phyloP scores from a whole-genome alignment of 1,139 yeast genomes.

The Suhomyces ambrosiae region DNA sequence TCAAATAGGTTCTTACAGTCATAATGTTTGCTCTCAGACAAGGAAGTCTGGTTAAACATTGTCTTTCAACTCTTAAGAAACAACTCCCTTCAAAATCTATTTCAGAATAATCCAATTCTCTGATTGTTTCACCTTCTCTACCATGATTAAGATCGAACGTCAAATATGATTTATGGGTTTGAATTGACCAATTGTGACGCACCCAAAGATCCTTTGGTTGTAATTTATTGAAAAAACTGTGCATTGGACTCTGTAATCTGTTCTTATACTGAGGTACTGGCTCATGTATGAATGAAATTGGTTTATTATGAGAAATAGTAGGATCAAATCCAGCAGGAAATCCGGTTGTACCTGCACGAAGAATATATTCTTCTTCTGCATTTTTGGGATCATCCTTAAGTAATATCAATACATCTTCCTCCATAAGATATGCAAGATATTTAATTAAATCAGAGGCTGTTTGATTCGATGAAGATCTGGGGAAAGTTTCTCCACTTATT shows the following conservation, averaged over 20 bases:
- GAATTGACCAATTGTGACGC: conserved; percentile 47
- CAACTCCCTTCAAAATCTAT: conserved; percentile 42
- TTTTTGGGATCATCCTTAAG: conserved; percentile 38
- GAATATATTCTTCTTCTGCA: conserved; percentile 36
- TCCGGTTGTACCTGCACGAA: conserved; percentile 40
- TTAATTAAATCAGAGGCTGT: conserved; percentile 25
- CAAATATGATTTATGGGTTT: conserved; percentile 34
- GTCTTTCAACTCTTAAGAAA: conserved; percentile 45
- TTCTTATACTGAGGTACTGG: conserved; percentile 46
- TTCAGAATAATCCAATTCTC: conserved; percentile 26
- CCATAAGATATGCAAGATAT: conserved; percentile 33
- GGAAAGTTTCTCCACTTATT: conserved; percentile 34
- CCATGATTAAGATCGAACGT: conserved; percentile 37
- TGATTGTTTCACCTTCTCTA: conserved; percentile 31
- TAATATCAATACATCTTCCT: conserved; percentile 44
- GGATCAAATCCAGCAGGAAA: conserved; percentile 51
- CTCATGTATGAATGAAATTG: conserved; percentile 41
- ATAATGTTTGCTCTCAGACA: conserved; percentile 40
- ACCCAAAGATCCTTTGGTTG: conserved; percentile 43
- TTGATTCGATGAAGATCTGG: conserved; percentile 19
- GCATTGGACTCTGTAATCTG: conserved; percentile 39
- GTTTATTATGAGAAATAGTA: conserved; percentile 31
- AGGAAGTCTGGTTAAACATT: conserved; percentile 43
- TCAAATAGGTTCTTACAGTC: conserved; percentile 46
- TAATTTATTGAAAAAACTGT: conserved; percentile 39